Conservation (phyloP, 176 grass and related monocot genomes). For the Zoysia japonica region DNA sequence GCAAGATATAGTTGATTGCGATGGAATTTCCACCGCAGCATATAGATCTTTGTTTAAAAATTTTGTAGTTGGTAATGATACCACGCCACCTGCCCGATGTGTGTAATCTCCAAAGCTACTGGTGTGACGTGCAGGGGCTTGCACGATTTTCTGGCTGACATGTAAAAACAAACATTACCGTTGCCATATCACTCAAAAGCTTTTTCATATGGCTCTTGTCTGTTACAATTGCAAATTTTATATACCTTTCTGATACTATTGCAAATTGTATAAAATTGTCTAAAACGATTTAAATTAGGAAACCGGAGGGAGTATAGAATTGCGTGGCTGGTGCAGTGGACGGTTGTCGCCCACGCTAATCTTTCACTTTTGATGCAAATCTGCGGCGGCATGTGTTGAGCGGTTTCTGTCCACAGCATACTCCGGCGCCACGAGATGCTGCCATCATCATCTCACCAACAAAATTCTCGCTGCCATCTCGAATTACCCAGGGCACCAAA, state of each 20-base stretch:
- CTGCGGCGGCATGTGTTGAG: no score
- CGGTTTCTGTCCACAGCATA: background rate
- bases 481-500: background rate
- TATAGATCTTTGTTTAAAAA: constrained; percentile 33
- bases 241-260: no score
- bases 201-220: background rate
- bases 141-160: no score
- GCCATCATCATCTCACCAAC: background rate
- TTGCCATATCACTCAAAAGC: constrained; percentile 18
- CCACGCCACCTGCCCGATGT: background rate
- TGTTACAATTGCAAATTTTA: background rate
- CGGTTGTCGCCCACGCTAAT: background rate
- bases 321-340: background rate
- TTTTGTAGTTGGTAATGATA: constrained; percentile 56
- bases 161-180: background rate
- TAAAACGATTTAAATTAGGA: no score
- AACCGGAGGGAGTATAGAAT: no score
- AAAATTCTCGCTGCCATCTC: background rate
- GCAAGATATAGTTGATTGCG: constrained; percentile 47
- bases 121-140: background rate
- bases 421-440: background rate
- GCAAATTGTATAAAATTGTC: no score
- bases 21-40: constrained; percentile 26
- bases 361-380: background rate
- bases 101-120: background rate